phyloP scores from a whole-genome alignment of 306 rosid genomes.

The Acacia acuminata region DNA sequence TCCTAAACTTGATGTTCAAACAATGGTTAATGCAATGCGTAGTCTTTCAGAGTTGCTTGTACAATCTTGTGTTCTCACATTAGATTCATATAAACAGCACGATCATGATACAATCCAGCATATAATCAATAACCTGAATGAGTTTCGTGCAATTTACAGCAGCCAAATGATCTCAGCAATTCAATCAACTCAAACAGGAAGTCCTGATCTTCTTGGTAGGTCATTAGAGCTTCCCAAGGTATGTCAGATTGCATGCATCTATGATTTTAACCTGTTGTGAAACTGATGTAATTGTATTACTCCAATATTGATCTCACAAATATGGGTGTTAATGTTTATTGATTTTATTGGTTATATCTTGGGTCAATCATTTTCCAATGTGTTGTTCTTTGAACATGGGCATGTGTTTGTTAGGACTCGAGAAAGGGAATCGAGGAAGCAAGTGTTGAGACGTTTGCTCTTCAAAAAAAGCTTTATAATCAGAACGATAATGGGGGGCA shows the following conservation, averaged over 20 bases:
- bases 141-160: constrained; percentile 33
- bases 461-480: constrained; percentile 33
- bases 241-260: constrained; percentile 25
- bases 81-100: constrained; percentile 38
- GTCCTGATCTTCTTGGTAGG: constrained; percentile 30
- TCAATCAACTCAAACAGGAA: constrained; percentile 37
- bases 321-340: neutral
- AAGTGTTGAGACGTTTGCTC: constrained; percentile 33
- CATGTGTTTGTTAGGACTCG: constrained; percentile 39
- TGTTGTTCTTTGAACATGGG: constrained; percentile 29
- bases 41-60: constrained; percentile 61
- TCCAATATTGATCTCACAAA: neutral
- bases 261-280: constrained; percentile 1
- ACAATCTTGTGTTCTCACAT: constrained; percentile 39
- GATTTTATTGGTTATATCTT: neutral
- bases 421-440: constrained; percentile 39
- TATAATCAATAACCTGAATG: constrained; percentile 53
- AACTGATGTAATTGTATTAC: neutral
- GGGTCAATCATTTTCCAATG: neutral
- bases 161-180: constrained; percentile 36
- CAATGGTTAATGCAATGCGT: constrained; percentile 47
- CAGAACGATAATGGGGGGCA: constrained; percentile 25
- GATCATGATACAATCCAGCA: constrained; percentile 40
- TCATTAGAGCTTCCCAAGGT: constrained; percentile 52
- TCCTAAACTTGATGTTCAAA: constrained; percentile 45